Evolutionary conservation across 2,329 filamentous ascomycete species (phyloP).

Genomic region (Fusarium kyushuense): DNA sequence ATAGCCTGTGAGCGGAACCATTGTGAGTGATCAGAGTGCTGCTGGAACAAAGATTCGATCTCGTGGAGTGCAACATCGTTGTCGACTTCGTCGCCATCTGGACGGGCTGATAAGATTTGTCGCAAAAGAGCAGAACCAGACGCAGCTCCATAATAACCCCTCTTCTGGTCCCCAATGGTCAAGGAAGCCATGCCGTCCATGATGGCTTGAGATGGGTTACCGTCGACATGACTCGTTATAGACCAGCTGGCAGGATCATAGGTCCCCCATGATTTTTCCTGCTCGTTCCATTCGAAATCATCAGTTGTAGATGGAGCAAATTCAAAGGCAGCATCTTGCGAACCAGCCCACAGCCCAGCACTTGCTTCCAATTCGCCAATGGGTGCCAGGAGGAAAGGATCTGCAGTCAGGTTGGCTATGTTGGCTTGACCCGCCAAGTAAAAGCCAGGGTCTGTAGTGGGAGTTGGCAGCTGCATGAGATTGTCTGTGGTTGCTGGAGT

Average conservation of each 20-base stretch:
- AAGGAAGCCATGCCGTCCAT: slow-evolving; percentile 38
- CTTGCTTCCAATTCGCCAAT: slow-evolving; percentile 23
- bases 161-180: slow-evolving; percentile 30
- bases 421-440: slow-evolving; percentile 16
- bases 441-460: slow-evolving; percentile 5
- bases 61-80: slow-evolving; percentile 28
- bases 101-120: slow-evolving; percentile 30
- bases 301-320: slow-evolving; percentile 10
- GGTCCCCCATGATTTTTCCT: slow-evolving; percentile 30
- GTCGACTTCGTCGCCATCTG: slow-evolving; percentile 30
- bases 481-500: slow-evolving; percentile 11
- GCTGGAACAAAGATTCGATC: slow-evolving; percentile 31
- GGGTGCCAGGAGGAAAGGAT: slow-evolving; percentile 23
- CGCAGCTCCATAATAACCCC: slow-evolving; percentile 32
- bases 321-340: slow-evolving; percentile 9
- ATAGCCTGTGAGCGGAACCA: slow-evolving; percentile 37
- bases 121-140: slow-evolving; percentile 31
- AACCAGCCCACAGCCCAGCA: slow-evolving; percentile 7
- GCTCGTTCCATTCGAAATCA: slow-evolving; percentile 36
- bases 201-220: slow-evolving; percentile 27
- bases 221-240: slow-evolving; percentile 24
- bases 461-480: slow-evolving; percentile 22
- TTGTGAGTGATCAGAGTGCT: slow-evolving; percentile 30
- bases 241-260: slow-evolving; percentile 27
- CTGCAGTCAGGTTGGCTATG: slow-evolving; percentile 11